Conservation (phyloP, 2,329 filamentous ascomycete genomes). For the Arthrobotrys entomopaga region DNA sequence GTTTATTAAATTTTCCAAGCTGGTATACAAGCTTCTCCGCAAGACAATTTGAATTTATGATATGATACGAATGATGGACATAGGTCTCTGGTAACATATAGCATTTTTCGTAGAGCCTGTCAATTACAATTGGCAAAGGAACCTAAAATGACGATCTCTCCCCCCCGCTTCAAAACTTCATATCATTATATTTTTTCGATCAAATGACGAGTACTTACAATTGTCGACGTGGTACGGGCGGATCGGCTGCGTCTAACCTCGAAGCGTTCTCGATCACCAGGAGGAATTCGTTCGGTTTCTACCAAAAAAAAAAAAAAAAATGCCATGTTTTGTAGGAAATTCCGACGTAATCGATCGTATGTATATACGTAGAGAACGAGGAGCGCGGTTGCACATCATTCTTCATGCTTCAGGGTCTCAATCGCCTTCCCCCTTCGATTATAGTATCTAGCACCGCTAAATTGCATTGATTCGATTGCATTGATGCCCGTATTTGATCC, state of each 20-base stretch:
- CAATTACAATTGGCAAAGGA: too few relatives aligned
- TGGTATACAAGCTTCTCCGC: background rate
- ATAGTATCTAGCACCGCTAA: background rate
- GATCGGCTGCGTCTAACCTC: constrained; percentile 15
- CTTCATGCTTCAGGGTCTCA: constrained; percentile 32
- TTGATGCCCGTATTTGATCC: too few relatives aligned
- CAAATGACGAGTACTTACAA: background rate
- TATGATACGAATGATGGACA: background rate
- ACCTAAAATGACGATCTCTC: background rate
- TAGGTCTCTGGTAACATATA: too few relatives aligned
- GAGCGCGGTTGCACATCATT: constrained; percentile 26
- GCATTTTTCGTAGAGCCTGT: too few relatives aligned
- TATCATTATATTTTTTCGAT: background rate
- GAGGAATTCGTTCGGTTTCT: constrained; percentile 39
- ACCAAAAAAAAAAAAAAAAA: background rate
- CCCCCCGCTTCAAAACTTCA: background rate
- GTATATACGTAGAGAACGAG: constrained; percentile 38
- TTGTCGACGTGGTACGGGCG: background rate
- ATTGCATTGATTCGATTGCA: too few relatives aligned
- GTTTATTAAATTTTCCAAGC: constrained; percentile 16
- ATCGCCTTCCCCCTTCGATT: constrained; percentile 10
- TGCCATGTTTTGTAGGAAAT: constrained; percentile 4
- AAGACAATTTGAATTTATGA: background rate
- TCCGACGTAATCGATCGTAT: background rate
- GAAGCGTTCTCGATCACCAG: constrained; percentile 19